These are phyloP conservation scores for Fusarium sp. DNA, from an alignment of 2,329 filamentous ascomycete species.

Conservation along the genomic window DNA sequence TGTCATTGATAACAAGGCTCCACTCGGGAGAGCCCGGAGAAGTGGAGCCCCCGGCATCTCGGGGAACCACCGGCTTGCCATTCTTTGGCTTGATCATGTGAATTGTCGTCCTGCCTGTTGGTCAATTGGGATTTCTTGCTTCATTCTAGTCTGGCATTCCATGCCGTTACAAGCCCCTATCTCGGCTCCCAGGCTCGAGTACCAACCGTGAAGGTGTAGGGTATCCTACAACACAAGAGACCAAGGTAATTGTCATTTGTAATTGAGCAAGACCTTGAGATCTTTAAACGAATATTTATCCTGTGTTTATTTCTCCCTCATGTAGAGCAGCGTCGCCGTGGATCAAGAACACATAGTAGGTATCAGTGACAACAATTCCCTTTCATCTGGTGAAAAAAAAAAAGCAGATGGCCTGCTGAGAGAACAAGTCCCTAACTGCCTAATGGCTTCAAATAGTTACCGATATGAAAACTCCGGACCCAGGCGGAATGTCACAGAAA, in stretches of 20 bases:
- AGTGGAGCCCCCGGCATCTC: not conserved
- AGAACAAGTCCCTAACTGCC: no score
- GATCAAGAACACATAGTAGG: rapidly evolving
- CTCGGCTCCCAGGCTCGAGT: not conserved
- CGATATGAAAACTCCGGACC: no score
- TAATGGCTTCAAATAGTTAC: no score
- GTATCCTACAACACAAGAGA: not conserved
- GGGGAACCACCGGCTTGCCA: not conserved
- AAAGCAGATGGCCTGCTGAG: no score
- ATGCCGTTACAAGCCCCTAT: not conserved
- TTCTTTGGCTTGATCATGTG: not conserved
- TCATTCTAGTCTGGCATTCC: not conserved
- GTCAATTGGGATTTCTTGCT: not conserved
- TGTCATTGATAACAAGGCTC: not conserved
- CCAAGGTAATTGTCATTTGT: not conserved
- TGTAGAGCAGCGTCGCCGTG: rapidly evolving
- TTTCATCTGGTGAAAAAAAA: no score
- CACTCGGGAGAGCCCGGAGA: not conserved
- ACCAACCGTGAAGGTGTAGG: not conserved
- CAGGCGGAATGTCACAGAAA: not conserved
- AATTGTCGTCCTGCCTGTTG: not conserved
- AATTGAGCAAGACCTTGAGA: not conserved
- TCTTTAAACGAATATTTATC: not conserved
- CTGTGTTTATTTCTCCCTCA: not conserved
- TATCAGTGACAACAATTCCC: no score